Evolutionary conservation across 2,329 filamentous ascomycete genomes (phyloP).

Genomic region (Ramichloridium luteum): DNA sequence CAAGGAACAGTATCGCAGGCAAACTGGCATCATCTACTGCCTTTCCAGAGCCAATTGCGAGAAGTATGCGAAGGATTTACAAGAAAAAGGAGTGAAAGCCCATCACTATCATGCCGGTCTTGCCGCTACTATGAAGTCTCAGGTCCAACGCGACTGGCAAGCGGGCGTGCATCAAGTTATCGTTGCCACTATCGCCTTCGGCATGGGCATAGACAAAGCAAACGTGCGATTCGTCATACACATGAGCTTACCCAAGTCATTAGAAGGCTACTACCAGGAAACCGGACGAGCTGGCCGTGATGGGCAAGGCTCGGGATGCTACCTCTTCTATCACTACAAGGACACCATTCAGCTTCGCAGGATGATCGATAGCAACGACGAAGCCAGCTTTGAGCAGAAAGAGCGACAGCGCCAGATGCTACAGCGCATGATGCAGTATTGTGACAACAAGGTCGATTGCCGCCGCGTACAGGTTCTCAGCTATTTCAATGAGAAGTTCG

Average conservation of each 20-base stretch:
- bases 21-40: conserved; percentile 89
- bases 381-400: conserved; percentile 67
- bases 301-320: conserved; percentile 75
- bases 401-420: conserved; percentile 77
- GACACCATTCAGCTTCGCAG: conserved; percentile 63
- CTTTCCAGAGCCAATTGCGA: conserved; percentile 77
- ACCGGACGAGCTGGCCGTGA: conserved; percentile 91
- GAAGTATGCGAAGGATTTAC: conserved; percentile 58
- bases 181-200: conserved; percentile 95
- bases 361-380: conserved; percentile 70
- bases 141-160: conserved; percentile 75
- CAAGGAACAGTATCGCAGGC: conserved; percentile 51
- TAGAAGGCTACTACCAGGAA: conserved; percentile 98
- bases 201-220: conserved; percentile 99
- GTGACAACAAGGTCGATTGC: conserved; percentile 80
- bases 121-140: conserved; percentile 51
- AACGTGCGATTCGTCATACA: conserved; percentile 96
- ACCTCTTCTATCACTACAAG: conserved; percentile 72
- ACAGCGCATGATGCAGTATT: conserved; percentile 71
- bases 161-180: conserved; percentile 69
- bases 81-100: conserved; percentile 54
- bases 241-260: conserved; percentile 79
- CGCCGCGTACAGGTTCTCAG: conserved; percentile 74
- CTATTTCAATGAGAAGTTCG: conserved; percentile 89
- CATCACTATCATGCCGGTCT: conserved; percentile 80